A percentile compares a stretch with the other conserved stretches of the same genome.
These are phyloP conservation scores for Vicia faba DNA, from an alignment of 306 rosid genomes.

Conservation along the genomic window DNA sequence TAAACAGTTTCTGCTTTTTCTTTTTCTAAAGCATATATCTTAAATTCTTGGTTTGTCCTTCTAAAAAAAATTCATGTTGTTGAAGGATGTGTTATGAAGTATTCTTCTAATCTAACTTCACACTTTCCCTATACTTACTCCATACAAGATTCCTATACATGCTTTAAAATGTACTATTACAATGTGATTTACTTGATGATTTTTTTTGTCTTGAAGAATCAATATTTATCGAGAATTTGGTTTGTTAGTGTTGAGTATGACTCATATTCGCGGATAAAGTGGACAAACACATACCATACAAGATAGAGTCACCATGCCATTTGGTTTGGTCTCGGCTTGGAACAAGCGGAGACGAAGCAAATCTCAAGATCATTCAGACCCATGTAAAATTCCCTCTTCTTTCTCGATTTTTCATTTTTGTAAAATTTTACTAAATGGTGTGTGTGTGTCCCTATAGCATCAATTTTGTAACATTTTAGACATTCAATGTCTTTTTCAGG, in stretches of 20 bases:
- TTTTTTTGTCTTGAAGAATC: background rate
- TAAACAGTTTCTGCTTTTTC: conserved; percentile 56
- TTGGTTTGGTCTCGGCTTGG: conserved; percentile 90
- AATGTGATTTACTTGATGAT: background rate
- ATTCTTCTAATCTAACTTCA: conserved; percentile 46
- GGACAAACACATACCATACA: conserved; percentile 23
- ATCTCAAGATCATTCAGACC: conserved; percentile 75
- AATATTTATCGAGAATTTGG: conserved; percentile 30
- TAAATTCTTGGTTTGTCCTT: conserved; percentile 23
- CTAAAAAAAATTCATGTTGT: conserved; percentile 43
- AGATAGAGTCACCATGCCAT: conserved; percentile 59
- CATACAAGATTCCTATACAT: conserved; percentile 37
- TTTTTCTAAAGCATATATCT: conserved; percentile 37
- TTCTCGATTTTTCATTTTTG: background rate
- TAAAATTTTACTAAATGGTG: background rate
- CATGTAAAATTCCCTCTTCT: conserved; percentile 50
- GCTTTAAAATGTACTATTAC: conserved; percentile 21
- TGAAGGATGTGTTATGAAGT: conserved; percentile 47
- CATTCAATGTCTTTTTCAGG: conserved; percentile 35
- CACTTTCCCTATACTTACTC: conserved; percentile 56
- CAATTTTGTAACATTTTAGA: no score
- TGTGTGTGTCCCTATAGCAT: no score
- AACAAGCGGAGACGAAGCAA: conserved; percentile 80
- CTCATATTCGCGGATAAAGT: no score
- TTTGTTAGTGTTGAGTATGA: background rate